A percentile compares a stretch with the other conserved stretches of the same genome.
phyloP scores from a whole-genome alignment of 164 flowering plant species.

The Chloranthus sessilifolius region DNA sequence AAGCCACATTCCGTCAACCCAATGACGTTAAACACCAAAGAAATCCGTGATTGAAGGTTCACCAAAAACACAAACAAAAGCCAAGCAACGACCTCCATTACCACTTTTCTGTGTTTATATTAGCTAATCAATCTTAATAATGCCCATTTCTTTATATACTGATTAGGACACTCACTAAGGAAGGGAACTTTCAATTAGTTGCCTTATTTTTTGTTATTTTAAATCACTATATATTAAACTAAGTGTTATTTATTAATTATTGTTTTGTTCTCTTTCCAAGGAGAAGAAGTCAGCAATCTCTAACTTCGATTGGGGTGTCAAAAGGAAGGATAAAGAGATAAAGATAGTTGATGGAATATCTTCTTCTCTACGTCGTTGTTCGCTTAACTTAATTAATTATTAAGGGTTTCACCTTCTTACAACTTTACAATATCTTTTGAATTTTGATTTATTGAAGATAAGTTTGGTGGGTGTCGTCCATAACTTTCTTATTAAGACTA shows the following conservation, averaged over 20 bases:
- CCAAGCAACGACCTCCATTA: conserved; percentile 29
- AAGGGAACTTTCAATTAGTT: conserved; percentile 5
- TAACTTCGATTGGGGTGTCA: conserved; percentile 6
- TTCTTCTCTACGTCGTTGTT: not conserved
- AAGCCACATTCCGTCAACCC: conserved; percentile 28
- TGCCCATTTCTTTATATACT: conserved; percentile 21
- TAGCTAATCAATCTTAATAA: conserved; percentile 11
- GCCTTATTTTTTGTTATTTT: conserved; percentile 4
- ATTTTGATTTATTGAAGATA: no score
- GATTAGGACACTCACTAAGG: conserved; percentile 47
- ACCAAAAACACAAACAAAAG: conserved; percentile 29
- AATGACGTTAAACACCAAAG: conserved; percentile 23
- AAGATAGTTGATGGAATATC: conserved; percentile 9
- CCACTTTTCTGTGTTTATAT: conserved; percentile 16
- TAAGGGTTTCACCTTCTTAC: not conserved
- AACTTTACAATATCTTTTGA: no score
- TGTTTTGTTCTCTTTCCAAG: conserved; percentile 21
- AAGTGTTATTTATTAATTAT: conserved; percentile 4
- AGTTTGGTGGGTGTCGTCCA: no score
- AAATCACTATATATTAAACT: not conserved
- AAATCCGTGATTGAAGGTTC: conserved; percentile 32
- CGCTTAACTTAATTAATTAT: no score
- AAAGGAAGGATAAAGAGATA: conserved; percentile 12
- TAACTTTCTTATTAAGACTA: no score
- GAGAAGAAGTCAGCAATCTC: conserved; percentile 12